Evolutionary conservation across 2,329 filamentous ascomycete species (phyloP).

Genomic region (Ciborinia camelliae): DNA sequence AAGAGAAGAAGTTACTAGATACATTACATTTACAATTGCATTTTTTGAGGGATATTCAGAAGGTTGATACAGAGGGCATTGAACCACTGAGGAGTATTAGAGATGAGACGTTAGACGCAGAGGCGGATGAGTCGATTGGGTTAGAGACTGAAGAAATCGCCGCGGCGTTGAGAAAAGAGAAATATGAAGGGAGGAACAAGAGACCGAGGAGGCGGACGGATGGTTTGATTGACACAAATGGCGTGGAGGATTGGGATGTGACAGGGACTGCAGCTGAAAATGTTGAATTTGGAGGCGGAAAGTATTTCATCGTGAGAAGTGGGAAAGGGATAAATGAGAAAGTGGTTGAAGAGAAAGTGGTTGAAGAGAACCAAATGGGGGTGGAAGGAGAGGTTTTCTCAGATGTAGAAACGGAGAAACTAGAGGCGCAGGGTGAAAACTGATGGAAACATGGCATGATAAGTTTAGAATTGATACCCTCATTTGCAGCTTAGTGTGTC

Average conservation of each 20-base stretch:
- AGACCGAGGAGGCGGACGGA: slow-evolving; percentile 33
- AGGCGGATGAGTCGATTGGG: slow-evolving; percentile 56
- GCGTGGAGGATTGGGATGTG: slow-evolving; percentile 35
- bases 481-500: neutral
- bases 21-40: slow-evolving; percentile 79
- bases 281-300: slow-evolving; percentile 33
- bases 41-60: slow-evolving; percentile 85
- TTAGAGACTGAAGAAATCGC: slow-evolving; percentile 43
- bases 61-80: slow-evolving; percentile 69
- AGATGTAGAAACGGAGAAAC: neutral
- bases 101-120: slow-evolving; percentile 65
- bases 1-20: slow-evolving; percentile 67
- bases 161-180: slow-evolving; percentile 57
- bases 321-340: slow-evolving; percentile 23
- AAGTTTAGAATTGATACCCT: slow-evolving; percentile 10
- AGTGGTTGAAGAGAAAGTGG: neutral
- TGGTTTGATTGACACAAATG: slow-evolving; percentile 21
- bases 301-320: slow-evolving; percentile 40
- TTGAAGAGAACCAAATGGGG: neutral
- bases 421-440: neutral
- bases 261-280: slow-evolving; percentile 35
- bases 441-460: neutral
- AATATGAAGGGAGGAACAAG: slow-evolving; percentile 49
- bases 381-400: neutral
- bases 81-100: slow-evolving; percentile 74